Evolutionary conservation across 306 rosid species (phyloP).

Genomic region (Trichosanthes cucumerina): DNA sequence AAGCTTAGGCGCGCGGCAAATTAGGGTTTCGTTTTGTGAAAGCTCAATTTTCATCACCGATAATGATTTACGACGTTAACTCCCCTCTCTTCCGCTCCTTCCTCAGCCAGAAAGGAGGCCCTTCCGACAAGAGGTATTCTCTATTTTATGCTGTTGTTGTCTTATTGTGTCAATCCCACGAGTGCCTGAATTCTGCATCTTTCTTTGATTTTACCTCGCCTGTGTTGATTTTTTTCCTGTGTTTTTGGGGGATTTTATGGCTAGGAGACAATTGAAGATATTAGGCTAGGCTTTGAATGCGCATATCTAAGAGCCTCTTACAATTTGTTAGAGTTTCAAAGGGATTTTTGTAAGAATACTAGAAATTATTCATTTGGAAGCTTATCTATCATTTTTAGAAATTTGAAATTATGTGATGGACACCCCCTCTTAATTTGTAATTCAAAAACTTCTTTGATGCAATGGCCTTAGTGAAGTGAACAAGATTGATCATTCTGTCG

Average conservation of each 20-base stretch:
- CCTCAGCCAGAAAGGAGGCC: conserved; percentile 97
- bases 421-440: not conserved
- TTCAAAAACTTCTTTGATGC: not conserved
- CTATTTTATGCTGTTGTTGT: not conserved
- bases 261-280: not conserved
- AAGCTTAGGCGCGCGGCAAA: not conserved
- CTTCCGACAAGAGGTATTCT: conserved; percentile 77
- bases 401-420: not conserved
- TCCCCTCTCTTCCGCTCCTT: conserved; percentile 94
- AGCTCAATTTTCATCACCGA: not conserved
- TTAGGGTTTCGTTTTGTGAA: conserved; percentile 33
- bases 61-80: conserved; percentile 95
- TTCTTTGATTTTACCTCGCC: not conserved
- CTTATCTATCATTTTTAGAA: not conserved
- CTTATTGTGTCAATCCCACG: not conserved
- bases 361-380: not conserved
- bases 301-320: not conserved
- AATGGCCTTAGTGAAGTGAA: not conserved
- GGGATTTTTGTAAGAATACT: not conserved
- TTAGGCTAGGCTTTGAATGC: not conserved
- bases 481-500: not conserved
- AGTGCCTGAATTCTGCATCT: not conserved
- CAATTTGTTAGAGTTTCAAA: not conserved
- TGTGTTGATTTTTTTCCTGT: not conserved
- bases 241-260: not conserved